Conservation (phyloP, 2,329 filamentous ascomycete genomes). For the Aphanocladium album region DNA sequence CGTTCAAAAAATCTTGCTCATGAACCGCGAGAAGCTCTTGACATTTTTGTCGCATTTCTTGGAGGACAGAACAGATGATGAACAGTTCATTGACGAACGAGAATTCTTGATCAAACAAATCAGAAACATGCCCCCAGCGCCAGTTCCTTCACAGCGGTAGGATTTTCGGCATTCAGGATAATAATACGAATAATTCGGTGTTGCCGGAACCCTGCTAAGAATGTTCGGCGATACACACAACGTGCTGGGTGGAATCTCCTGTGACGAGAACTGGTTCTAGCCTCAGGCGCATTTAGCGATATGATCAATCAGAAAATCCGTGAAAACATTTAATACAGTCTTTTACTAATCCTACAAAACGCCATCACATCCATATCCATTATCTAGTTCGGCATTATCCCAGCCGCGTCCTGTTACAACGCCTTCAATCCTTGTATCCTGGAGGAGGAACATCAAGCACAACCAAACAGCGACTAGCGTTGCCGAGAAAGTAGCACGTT, state of each 20-base stretch:
- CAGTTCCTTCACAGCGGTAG: conserved; percentile 47
- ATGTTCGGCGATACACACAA: neutral
- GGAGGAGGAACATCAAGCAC: neutral
- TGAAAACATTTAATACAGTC: neutral
- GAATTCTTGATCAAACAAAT: conserved; percentile 97
- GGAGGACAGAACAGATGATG: conserved; percentile 91
- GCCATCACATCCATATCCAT: conserved; percentile 1
- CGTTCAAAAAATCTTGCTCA: conserved; percentile 91
- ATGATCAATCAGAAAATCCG: too few relatives aligned
- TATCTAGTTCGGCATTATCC: neutral
- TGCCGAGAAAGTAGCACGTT: conserved; percentile 55
- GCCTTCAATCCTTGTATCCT: too few relatives aligned
- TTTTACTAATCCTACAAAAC: neutral
- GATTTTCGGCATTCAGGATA: neutral
- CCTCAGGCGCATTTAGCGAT: too few relatives aligned
- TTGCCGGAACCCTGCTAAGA: too few relatives aligned
- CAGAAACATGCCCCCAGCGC: conserved; percentile 57
- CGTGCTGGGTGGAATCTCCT: neutral
- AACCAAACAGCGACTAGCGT: conserved; percentile 22
- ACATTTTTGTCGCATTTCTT: conserved; percentile 87
- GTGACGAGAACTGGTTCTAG: too few relatives aligned
- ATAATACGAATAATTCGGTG: neutral
- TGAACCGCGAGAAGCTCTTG: conserved; percentile 88
- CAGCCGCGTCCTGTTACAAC: neutral
- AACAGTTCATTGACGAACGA: conserved; percentile 97